phyloP scores from a whole-genome alignment of 805 yeast species.

The Candida sphagnicola region DNA sequence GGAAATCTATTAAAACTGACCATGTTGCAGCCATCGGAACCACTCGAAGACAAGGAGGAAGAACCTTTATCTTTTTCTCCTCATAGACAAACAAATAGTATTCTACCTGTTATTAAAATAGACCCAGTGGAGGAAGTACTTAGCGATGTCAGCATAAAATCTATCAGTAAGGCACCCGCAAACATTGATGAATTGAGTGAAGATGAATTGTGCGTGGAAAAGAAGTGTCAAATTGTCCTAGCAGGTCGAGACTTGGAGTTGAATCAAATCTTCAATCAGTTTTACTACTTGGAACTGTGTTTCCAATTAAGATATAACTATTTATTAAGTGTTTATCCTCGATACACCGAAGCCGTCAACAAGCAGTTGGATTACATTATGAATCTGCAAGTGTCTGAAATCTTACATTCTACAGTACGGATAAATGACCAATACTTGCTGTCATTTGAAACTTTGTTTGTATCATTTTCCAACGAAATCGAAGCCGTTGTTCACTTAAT shows the following conservation, averaged over 20 bases:
- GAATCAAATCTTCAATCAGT: slow-evolving; percentile 6
- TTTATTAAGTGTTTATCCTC: slow-evolving; percentile 19
- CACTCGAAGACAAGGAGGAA: background rate
- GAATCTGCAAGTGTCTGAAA: slow-evolving; percentile 12
- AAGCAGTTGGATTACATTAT: slow-evolving; percentile 14
- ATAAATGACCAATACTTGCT: slow-evolving; percentile 33
- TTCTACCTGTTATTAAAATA: background rate
- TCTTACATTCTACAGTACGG: slow-evolving; percentile 10
- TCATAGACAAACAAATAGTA: background rate
- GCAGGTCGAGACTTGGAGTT: slow-evolving; percentile 10
- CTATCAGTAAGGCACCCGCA: slow-evolving; percentile 1
- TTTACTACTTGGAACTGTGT: slow-evolving; percentile 14
- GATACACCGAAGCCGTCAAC: slow-evolving; percentile 11
- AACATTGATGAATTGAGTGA: slow-evolving; percentile 4
- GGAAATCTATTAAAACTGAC: background rate
- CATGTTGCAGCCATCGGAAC: background rate
- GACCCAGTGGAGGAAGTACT: background rate
- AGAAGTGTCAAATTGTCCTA: background rate
- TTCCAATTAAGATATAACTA: slow-evolving; percentile 14
- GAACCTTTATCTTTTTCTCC: background rate
- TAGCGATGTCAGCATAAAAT: background rate
- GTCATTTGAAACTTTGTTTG: slow-evolving; percentile 28
- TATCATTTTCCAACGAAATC: slow-evolving; percentile 30
- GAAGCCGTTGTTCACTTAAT: slow-evolving; percentile 31
- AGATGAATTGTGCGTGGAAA: slow-evolving; percentile 1